Conservation (phyloP, 768 basidiomycete species). For the Tricholoma sp. region DNA sequence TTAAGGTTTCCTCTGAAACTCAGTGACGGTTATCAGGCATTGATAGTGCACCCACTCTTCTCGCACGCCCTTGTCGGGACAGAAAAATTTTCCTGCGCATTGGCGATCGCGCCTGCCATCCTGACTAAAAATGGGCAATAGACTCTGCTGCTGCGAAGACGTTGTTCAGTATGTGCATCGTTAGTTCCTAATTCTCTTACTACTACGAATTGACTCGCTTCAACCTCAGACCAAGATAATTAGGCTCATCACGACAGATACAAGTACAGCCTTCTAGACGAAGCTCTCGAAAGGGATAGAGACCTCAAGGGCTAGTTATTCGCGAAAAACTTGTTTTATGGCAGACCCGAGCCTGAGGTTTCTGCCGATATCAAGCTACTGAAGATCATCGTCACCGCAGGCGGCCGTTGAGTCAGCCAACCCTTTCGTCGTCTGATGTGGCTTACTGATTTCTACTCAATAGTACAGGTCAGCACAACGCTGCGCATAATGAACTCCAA, state of each 20-base stretch:
- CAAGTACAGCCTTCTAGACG: constrained; percentile 60
- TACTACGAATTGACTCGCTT: not conserved
- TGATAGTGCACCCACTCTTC: constrained; percentile 78
- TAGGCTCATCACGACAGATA: constrained; percentile 61
- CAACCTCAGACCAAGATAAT: constrained; percentile 49
- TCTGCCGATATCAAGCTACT: constrained; percentile 53
- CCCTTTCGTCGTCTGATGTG: not conserved
- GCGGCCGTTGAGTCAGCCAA: constrained; percentile 62
- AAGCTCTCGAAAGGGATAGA: constrained; percentile 58
- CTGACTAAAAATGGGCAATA: constrained; percentile 65
- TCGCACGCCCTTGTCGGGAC: constrained; percentile 73
- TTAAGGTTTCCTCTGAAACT: constrained; percentile 39
- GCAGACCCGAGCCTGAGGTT: constrained; percentile 68
- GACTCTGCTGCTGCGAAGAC: constrained; percentile 49
- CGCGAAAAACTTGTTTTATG: constrained; percentile 62
- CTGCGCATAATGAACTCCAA: constrained; percentile 47
- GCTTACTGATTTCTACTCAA: constrained; percentile 2
- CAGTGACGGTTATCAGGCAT: constrained; percentile 36
- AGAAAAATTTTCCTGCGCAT: constrained; percentile 81
- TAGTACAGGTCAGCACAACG: constrained; percentile 44
- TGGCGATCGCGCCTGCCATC: constrained; percentile 57
- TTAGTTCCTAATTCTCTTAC: not conserved
- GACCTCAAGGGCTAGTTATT: constrained; percentile 51
- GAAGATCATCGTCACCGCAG: constrained; percentile 61
- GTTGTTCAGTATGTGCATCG: constrained; percentile 54